These are phyloP conservation scores for Musa troglodytarum DNA, from an alignment of 176 grass and related monocot species.

Conservation along the genomic window DNA sequence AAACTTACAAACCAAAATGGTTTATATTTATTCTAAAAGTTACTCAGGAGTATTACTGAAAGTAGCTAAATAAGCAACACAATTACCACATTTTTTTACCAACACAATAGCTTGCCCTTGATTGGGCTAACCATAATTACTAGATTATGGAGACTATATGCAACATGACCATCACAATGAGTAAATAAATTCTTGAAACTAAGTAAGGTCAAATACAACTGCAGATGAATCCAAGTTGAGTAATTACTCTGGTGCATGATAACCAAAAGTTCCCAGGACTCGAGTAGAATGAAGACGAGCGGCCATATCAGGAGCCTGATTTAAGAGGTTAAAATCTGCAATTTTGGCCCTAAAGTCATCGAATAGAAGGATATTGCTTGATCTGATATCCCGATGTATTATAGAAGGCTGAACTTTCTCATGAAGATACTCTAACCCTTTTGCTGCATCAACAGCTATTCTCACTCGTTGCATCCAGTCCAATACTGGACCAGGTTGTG, in stretches of 20 bases:
- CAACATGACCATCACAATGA: background rate
- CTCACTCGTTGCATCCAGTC: conserved; percentile 60
- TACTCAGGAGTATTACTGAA: no score
- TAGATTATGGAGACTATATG: background rate
- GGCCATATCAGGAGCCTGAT: conserved; percentile 77
- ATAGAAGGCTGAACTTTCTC: conserved; percentile 68
- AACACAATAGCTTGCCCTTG: no score
- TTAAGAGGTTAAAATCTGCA: conserved; percentile 66
- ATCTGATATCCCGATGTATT: conserved; percentile 68
- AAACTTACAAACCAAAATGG: no score
- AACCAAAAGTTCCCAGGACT: conserved; percentile 66
- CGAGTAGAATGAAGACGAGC: conserved; percentile 65
- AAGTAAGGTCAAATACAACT: no score
- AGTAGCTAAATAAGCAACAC: no score
- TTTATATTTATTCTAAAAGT: no score
- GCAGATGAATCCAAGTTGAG: background rate
- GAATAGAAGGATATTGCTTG: conserved; percentile 67
- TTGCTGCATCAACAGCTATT: conserved; percentile 66
- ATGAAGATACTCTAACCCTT: conserved; percentile 67
- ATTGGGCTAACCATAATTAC: no score
- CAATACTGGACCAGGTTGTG: conserved; percentile 61
- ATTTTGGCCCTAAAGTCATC: conserved; percentile 75
- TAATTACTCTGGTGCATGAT: conserved; percentile 26
- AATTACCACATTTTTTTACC: no score
- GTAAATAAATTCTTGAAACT: background rate